Evolutionary conservation across 1,284 basidiomycete species (phyloP).

Genomic region (Peniophora sp.): DNA sequence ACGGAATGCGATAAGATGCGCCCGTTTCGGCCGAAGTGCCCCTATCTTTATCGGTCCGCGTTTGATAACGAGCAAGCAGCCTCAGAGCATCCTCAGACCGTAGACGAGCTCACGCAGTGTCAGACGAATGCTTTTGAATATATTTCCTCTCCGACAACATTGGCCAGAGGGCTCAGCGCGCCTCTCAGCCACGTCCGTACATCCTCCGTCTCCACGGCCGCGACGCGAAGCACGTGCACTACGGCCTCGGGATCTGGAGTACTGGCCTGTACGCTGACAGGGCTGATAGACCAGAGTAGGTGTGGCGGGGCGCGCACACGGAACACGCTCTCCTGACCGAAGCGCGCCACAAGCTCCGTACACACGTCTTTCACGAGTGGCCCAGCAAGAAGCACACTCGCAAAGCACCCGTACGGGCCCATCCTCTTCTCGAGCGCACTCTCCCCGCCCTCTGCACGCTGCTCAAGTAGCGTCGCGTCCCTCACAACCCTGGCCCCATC

Average conservation of each 20-base stretch:
- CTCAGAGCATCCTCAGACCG: too few species aligned
- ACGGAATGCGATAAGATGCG: too few species aligned
- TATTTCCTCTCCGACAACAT: conserved; percentile 52
- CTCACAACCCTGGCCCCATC: conserved; percentile 57
- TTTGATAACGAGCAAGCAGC: too few species aligned
- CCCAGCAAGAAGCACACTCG: conserved; percentile 71
- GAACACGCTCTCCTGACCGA: conserved; percentile 54
- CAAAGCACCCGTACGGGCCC: conserved; percentile 79
- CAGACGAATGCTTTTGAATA: conserved; percentile 56
- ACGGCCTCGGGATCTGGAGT: not conserved
- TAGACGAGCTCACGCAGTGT: conserved; percentile 4
- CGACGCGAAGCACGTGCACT: conserved; percentile 61
- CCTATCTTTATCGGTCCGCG: too few species aligned
- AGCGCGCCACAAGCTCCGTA: conserved; percentile 36
- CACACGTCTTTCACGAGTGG: conserved; percentile 42
- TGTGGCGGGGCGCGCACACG: conserved; percentile 42
- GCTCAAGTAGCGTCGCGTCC: conserved; percentile 73
- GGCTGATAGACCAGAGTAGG: conserved; percentile 75
- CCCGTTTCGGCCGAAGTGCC: too few species aligned
- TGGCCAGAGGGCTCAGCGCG: conserved; percentile 41
- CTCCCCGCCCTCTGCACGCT: conserved; percentile 20
- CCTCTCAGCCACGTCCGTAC: conserved; percentile 64
- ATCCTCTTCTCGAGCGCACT: conserved; percentile 51
- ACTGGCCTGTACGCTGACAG: conserved; percentile 27
- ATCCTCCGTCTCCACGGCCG: conserved; percentile 63